Conservation (phyloP, 805 yeast species). For the Wickerhamomyces ciferrii region DNA sequence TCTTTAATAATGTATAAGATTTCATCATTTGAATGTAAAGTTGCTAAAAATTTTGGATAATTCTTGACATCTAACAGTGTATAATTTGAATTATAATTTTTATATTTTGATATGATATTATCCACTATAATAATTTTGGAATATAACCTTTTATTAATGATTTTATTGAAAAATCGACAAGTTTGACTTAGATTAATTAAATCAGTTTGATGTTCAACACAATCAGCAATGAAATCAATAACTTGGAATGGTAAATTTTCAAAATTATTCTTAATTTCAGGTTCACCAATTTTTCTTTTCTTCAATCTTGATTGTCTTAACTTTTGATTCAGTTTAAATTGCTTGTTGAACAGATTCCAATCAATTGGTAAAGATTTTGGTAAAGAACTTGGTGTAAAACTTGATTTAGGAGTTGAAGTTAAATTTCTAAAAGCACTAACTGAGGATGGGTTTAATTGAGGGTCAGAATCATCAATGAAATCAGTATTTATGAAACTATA, state of each 20-base stretch:
- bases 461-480: constrained; percentile 13
- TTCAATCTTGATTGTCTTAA: constrained; percentile 6
- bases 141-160: constrained; percentile 22
- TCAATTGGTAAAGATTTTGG: constrained; percentile 23
- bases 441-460: constrained; percentile 1
- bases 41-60: constrained; percentile 22
- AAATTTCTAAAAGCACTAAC: constrained; percentile 16
- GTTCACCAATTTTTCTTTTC: constrained; percentile 1
- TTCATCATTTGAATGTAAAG: constrained; percentile 20
- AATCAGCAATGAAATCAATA: constrained; percentile 22
- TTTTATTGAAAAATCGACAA: constrained; percentile 20
- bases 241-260: constrained; percentile 23
- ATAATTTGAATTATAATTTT: constrained; percentile 17
- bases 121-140: constrained; percentile 20
- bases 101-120: constrained; percentile 14
- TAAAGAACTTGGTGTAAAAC: constrained; percentile 17
- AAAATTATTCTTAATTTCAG: constrained; percentile 14
- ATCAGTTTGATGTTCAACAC: constrained; percentile 22
- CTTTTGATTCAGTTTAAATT: constrained; percentile 18
- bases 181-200: constrained; percentile 19
- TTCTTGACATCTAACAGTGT: constrained; percentile 18
- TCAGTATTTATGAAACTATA: constrained; percentile 21
- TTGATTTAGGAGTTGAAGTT: constrained; percentile 19
- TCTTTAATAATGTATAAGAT: constrained; percentile 18
- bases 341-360: constrained; percentile 24